phyloP scores from a whole-genome alignment of 202 grass and related monocot genomes.

The Panicum virgatum region DNA sequence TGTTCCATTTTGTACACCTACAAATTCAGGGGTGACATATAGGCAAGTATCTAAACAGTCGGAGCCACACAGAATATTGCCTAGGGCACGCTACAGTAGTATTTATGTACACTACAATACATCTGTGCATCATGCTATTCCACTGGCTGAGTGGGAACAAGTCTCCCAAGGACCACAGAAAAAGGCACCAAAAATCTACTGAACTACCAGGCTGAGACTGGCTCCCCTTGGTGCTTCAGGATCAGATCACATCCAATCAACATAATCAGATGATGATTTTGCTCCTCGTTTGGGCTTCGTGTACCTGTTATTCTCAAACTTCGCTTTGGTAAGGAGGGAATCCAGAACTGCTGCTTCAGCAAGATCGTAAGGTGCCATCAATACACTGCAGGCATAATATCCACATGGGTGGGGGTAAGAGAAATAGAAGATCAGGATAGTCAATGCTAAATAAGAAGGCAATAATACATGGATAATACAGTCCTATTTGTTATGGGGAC shows the following conservation, averaged over 20 bases:
- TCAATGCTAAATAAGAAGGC: background rate
- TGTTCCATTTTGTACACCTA: background rate
- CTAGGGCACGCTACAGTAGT: background rate
- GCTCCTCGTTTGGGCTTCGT: slow-evolving; percentile 54
- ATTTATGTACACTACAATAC: slow-evolving; percentile 10
- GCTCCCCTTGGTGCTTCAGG: background rate
- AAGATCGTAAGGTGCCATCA: slow-evolving; percentile 62
- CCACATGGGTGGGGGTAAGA: background rate
- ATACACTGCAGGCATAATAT: slow-evolving; percentile 41
- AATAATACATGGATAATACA: background rate
- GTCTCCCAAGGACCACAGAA: background rate
- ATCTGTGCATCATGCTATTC: background rate
- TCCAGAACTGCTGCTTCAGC: slow-evolving; percentile 65
- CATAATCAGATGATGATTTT: slow-evolving; percentile 55
- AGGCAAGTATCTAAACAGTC: background rate
- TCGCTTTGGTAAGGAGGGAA: slow-evolving; percentile 65
- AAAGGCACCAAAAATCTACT: background rate
- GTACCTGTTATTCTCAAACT: slow-evolving; percentile 86
- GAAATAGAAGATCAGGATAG: background rate
- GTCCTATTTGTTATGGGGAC: background rate
- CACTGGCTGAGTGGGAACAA: background rate
- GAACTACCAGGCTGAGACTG: background rate
- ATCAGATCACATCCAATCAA: slow-evolving; percentile 57
- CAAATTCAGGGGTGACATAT: background rate
- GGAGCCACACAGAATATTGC: background rate